phyloP scores from a whole-genome alignment of 2,329 filamentous ascomycete species.

The Cordyceps farinosa region DNA sequence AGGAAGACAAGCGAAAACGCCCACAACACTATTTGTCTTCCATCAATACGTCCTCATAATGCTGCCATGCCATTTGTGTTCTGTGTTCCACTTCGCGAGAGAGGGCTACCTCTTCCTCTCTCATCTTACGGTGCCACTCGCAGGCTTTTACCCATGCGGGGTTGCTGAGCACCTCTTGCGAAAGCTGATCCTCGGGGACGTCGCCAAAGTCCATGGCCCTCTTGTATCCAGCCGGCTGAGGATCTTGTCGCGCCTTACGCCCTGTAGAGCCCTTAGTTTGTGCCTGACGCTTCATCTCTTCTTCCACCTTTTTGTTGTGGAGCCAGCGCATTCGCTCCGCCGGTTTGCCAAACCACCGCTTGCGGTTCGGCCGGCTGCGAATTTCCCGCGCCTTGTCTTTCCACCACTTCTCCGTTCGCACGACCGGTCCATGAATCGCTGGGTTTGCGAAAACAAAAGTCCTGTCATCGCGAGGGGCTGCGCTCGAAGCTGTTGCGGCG shows the following conservation, averaged over 20 bases:
- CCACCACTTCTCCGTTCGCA: conserved; percentile 44
- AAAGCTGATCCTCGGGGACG: conserved; percentile 38
- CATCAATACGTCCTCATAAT: not conserved
- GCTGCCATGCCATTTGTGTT: not conserved
- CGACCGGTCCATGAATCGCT: conserved; percentile 44
- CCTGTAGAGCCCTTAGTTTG: not conserved
- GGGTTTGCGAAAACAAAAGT: conserved; percentile 49
- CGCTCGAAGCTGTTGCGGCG: not conserved
- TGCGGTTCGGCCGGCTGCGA: conserved; percentile 43
- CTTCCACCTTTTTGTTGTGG: conserved; percentile 23
- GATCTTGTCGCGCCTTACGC: conserved; percentile 21
- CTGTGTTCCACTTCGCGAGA: not conserved
- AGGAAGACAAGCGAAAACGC: not conserved
- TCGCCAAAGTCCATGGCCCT: conserved; percentile 36
- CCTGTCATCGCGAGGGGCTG: conserved; percentile 27
- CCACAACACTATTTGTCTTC: not conserved
- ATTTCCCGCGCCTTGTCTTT: conserved; percentile 49
- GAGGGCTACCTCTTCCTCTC: not conserved
- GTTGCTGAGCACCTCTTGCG: conserved; percentile 42
- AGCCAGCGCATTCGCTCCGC: conserved; percentile 36
- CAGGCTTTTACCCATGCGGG: conserved; percentile 43
- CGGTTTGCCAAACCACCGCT: conserved; percentile 48
- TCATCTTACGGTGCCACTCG: conserved; percentile 33
- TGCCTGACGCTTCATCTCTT: conserved; percentile 19
- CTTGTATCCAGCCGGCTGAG: conserved; percentile 29